Percentiles rank a stretch among this genome's conserved stretches.
These are phyloP conservation scores for Daucus carota DNA, from an alignment of 129 eudicot genomes.

Conservation along the genomic window DNA sequence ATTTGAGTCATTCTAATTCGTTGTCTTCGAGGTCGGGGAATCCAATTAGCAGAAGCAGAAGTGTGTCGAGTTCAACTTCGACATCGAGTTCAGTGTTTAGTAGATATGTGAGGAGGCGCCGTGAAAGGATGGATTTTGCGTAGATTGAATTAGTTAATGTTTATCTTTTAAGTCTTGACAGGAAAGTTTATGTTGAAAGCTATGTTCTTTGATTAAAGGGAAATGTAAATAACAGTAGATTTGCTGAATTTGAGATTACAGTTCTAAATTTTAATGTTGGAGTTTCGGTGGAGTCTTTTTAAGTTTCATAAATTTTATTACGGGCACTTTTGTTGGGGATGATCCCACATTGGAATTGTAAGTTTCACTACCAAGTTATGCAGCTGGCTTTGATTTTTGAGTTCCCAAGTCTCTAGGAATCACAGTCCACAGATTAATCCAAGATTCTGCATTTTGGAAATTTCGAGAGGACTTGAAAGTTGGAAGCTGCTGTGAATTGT, in stretches of 20 bases:
- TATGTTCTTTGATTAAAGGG: not conserved
- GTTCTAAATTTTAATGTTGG: not conserved
- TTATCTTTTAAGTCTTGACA: not conserved
- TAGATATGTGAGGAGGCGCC: constrained; percentile 40
- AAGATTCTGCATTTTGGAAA: not conserved
- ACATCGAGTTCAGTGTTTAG: constrained; percentile 32
- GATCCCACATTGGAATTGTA: not conserved
- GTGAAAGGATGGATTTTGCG: constrained; percentile 36
- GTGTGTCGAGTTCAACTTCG: constrained; percentile 22
- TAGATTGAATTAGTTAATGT: constrained; percentile 28
- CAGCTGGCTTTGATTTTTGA: not conserved
- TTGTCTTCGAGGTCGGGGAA: not conserved
- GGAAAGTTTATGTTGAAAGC: constrained; percentile 7
- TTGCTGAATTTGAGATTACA: not conserved
- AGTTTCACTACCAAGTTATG: not conserved
- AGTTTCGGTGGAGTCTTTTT: not conserved
- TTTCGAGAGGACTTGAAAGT: not conserved
- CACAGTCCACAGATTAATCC: not conserved
- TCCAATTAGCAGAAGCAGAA: constrained; percentile 32
- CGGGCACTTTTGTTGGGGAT: not conserved
- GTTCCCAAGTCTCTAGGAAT: not conserved
- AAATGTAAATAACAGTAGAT: constrained; percentile 12
- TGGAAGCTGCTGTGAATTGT: constrained; percentile 1
- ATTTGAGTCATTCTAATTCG: constrained; percentile 13
- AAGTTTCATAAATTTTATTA: not conserved